A percentile compares a stretch with the other conserved stretches of the same genome.
phyloP scores from a whole-genome alignment of 768 basidiomycete genomes.

The Peribolospora kevripleyi region DNA sequence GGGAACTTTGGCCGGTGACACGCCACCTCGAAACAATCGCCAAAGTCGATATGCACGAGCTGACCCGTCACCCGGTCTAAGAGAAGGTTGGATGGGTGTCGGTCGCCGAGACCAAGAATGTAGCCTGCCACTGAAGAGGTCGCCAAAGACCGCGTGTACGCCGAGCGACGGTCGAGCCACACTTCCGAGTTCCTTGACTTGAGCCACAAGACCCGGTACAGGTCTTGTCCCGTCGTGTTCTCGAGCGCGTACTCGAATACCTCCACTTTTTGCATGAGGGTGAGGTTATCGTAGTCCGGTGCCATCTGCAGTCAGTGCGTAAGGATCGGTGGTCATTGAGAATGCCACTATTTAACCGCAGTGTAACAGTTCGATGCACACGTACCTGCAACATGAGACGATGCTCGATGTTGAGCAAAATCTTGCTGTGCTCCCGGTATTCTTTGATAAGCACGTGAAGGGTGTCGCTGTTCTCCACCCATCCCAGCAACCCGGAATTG shows the following conservation, averaged over 20 bases:
- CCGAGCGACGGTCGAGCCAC: constrained; percentile 88
- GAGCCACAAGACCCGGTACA: constrained; percentile 89
- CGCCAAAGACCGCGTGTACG: constrained; percentile 82
- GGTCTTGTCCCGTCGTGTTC: constrained; percentile 92
- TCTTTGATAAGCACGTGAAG: constrained; percentile 72
- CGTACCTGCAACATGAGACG: constrained; percentile 87
- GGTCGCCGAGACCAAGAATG: constrained; percentile 88
- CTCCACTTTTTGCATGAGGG: constrained; percentile 87
- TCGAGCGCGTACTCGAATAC: constrained; percentile 97
- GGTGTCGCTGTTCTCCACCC: constrained; percentile 89
- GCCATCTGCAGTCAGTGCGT: constrained; percentile 46
- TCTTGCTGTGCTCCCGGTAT: constrained; percentile 70
- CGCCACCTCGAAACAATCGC: constrained; percentile 94
- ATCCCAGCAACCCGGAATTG: constrained; percentile 77
- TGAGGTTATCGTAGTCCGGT: constrained; percentile 87
- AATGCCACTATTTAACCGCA: not conserved
- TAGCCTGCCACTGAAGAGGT: constrained; percentile 83
- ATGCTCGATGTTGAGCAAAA: constrained; percentile 90
- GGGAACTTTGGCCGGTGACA: constrained; percentile 79
- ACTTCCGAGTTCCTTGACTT: constrained; percentile 88
- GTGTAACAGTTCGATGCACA: not conserved
- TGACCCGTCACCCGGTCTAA: constrained; percentile 77
- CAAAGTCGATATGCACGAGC: constrained; percentile 90
- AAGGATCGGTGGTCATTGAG: not conserved
- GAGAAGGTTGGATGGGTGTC: constrained; percentile 85